Evolutionary conservation across 257 asterid genomes (phyloP), one percentile per base, ranked within the genome.

Genomic region (Capsicum baccatum): DNA sequence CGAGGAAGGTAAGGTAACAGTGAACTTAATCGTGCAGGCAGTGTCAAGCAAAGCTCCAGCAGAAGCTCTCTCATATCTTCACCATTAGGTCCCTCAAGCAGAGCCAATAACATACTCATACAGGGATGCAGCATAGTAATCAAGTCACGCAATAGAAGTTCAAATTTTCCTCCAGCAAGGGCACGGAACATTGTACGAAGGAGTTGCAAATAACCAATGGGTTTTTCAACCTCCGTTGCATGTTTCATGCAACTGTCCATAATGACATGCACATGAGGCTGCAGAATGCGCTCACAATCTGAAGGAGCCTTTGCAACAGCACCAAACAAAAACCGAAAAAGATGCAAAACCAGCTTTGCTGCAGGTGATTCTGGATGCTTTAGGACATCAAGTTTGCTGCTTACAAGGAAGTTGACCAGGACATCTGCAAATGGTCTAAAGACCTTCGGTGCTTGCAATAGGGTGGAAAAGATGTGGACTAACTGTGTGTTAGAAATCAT

Each of bases 311-410:
- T 97, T 73, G 97, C 97, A 79, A 97, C 97, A 58, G 99, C 98
- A 86, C 90, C 89, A 89, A 97, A 97, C 88, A 97, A 86, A 88
- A 90, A 92, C 67, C 97, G 93, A 90, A 95, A 97, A 85, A 97
- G 99, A 90, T 97, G 98, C 95, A 95, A 92, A 88, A 97, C 98
- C 83, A 95, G 98, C 87, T 95, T 94, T 54, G 99, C 98, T n/a
- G 98, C 97, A 83, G 98, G 99, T 76, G 98, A 92, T 93, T 97
- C 98, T 0, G 99, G 98, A 89, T 91, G 97, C 92, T 97, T 97
- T 80, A 97, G 97, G 84, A 94, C 97, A 89, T 97, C 99, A 83
- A 97, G 98, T 91, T 95, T 97, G 93, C 94, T 91, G 89, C 87
- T 92, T 84, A 95, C 99, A 71, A 97, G 99, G 86, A 91, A 95